A percentile compares a stretch with the other conserved stretches of the same genome.
These are phyloP conservation scores for Pseudogymnoascus sp. DNA, from an alignment of 2,329 filamentous ascomycete species.

Conservation along the genomic window DNA sequence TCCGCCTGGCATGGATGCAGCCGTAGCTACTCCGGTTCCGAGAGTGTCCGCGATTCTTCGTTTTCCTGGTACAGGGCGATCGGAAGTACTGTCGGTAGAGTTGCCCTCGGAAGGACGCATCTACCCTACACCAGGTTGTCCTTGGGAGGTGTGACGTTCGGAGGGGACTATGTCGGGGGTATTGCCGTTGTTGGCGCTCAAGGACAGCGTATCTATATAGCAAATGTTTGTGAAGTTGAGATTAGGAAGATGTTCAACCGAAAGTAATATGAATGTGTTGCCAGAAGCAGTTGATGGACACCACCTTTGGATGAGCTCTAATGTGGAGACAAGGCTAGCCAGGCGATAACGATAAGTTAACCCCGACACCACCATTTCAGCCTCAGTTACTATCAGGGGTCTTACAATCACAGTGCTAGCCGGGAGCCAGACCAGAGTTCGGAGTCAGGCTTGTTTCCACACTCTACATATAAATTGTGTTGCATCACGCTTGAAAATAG, in stretches of 20 bases:
- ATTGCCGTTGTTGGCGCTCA: neutral
- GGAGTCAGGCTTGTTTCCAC: neutral
- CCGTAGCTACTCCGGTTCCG: neutral
- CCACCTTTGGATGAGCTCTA: neutral
- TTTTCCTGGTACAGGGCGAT: constrained; percentile 18
- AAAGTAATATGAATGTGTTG: neutral
- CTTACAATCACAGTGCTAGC: neutral
- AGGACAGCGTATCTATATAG: neutral
- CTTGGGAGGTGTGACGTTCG: constrained; percentile 19
- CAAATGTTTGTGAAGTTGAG: neutral
- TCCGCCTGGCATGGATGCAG: constrained; percentile 16
- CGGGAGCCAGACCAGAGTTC: neutral
- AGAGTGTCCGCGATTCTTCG: constrained; percentile 17
- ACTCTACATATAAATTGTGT: neutral
- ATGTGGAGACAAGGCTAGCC: neutral
- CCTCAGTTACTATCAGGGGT: neutral
- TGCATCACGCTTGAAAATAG: neutral
- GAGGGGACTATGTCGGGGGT: neutral
- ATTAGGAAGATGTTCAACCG: neutral
- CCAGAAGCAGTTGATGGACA: neutral
- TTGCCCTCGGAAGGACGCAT: constrained; percentile 26
- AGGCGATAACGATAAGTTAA: constrained; percentile 9
- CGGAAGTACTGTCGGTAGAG: constrained; percentile 19
- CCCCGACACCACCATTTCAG: neutral
- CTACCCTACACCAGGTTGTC: constrained; percentile 22